Percentiles rank a stretch among this genome's conserved stretches.
phyloP scores from a whole-genome alignment of 768 basidiomycete genomes.

The Leccinum barrowsii region DNA sequence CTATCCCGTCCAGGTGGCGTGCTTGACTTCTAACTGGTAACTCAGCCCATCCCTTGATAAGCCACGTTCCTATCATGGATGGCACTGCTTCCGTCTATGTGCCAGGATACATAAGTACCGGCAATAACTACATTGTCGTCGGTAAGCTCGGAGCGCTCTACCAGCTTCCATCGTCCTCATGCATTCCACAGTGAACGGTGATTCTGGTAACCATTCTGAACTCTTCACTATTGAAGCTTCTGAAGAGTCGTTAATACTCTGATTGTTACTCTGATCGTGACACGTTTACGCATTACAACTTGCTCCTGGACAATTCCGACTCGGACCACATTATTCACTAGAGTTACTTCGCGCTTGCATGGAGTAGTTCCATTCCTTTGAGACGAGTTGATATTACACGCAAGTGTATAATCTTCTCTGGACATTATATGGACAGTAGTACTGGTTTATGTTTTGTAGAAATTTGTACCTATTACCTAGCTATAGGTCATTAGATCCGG shows the following conservation, averaged over 20 bases:
- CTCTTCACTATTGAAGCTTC: constrained; percentile 48
- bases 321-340: neutral
- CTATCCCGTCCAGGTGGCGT: too few species aligned
- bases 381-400: neutral
- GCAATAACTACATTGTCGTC: constrained; percentile 56
- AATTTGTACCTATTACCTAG: neutral
- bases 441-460: constrained; percentile 2
- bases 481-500: neutral
- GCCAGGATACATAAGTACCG: constrained; percentile 39
- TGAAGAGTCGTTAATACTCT: neutral
- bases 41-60: constrained; percentile 56
- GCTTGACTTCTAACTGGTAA: constrained; percentile 5
- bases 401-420: constrained; percentile 1
- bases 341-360: neutral
- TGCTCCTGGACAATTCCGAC: neutral
- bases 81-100: constrained; percentile 47
- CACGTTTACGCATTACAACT: neutral
- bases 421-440: constrained; percentile 17
- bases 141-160: constrained; percentile 40
- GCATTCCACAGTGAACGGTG: constrained; percentile 51
- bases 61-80: constrained; percentile 47
- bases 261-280: neutral
- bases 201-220: constrained; percentile 61
- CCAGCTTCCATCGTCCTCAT: neutral
- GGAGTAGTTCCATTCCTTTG: constrained; percentile 3